Evolutionary conservation across 495 filamentous ascomycete genomes (phyloP), one percentile per base, ranked within the genome.

Genomic region (Tetracladium marchalianum): DNA sequence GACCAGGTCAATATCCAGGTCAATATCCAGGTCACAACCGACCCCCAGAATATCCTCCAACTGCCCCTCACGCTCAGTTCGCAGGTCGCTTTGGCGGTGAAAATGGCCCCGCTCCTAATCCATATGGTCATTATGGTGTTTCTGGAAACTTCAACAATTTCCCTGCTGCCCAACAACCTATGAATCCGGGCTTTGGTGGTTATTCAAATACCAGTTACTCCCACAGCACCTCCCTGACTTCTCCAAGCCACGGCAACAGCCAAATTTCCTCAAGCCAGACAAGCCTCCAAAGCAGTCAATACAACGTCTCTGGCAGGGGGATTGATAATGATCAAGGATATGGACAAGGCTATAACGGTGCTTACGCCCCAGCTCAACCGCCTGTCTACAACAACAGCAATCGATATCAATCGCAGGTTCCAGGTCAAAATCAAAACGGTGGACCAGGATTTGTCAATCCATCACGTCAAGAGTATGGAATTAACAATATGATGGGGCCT

Each of bases 261-360:
- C 16, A 33, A 13, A 8, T 27, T 31, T 16, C 16, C 10, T 19
- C 38, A 16, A 27, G 16, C 39, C 44, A 43, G 5, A 24, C 19
- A 27, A 35, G 12, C n/a, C 34, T 40, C 16, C 46, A 42, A 32
- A 43, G n/a, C 19, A 10, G 41, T 33, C 45, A 36, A 37, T 49
- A 49, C 37, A 27, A 27, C 22, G 39, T 19, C 24, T 18, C 46
- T 17, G 39, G 39, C 11, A 31, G 33, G 24, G 33, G 31, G n/a
- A 17, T n/a, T 31, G 42, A 2, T 16, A 4, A 35, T 18, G 16
- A 10, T 18, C 33, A 27, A 7, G 22, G 22, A 27, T 27, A 27
- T 27, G 22, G 22, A 27, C 22, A 27, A 27, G 22, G 22, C 7
- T 27, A 27, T 7, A 27, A 27, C 22, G 7, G 7, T 7, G 22